Base-by-base conservation (phyloP, 306 rosid species). In the Ammopiptanthus mongolicus region DNA sequence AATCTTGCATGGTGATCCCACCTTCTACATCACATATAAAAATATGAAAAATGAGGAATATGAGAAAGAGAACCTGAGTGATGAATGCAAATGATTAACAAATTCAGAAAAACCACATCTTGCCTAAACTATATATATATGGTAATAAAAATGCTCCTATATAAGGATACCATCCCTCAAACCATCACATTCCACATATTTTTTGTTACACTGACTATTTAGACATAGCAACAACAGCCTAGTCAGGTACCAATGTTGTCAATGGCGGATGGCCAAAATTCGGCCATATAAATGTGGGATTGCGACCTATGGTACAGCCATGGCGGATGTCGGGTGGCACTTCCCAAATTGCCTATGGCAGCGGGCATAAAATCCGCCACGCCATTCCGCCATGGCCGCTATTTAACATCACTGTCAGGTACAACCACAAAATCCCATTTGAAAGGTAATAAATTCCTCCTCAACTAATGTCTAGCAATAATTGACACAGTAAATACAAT, bases 401-500 rank as follows among this genome's bases (percentile, higher is more conserved):
- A n/a, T n/a, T n/a, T n/a, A n/a, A n/a, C n/a, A n/a, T n/a, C n/a
- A n/a, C n/a, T n/a, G 46, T 52, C 56, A 75, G 18, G 14, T 11
- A 57, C 50, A 59, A 50, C 22, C 39, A 53, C 22, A 14, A 76
- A 60, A 56, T 69, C n/a, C 3, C 12, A 14, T 76, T 72, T 34
- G 72, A 69, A 65, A 51, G 50, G 71, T 50, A 28, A 72, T 25
- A 61, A 29, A 17, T 36, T 64, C 66, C 37, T 23, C 73, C 15
- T 66, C 61, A 25, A 65, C 29, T 23, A 67, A 22, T 33, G 41
- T 68, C 17, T 60, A 71, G 65, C 12, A 65, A 71, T 61, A 60
- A 29, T 72, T 44, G 34, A 71, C 58, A 65, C 29, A 52, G 12
- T 62, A 73, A 59, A 78, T 39, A 23, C 65, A 70, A 59, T 34